These are phyloP conservation scores for Adansonia madagascariensis DNA, from an alignment of 441 rosid species.

Conservation along the genomic window DNA sequence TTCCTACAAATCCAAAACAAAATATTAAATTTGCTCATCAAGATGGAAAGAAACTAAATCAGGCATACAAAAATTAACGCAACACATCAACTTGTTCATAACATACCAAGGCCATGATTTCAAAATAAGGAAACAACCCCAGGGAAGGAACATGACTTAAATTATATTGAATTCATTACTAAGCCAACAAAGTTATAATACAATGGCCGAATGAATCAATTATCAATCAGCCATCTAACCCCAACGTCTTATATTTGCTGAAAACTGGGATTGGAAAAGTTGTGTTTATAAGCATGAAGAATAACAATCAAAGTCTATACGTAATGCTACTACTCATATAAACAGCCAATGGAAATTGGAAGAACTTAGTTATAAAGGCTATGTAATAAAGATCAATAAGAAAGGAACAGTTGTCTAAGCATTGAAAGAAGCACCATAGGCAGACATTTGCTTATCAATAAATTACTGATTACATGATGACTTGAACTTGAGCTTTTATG, in stretches of 20 bases:
- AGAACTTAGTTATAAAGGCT: neutral
- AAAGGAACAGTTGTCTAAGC: neutral
- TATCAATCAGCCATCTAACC: neutral
- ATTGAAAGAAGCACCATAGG: neutral
- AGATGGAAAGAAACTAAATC: neutral
- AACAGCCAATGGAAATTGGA: neutral
- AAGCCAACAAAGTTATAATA: neutral
- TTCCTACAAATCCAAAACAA: conserved; percentile 54
- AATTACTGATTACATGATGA: conserved; percentile 62
- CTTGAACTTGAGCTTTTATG: conserved; percentile 95
- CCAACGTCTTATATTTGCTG: neutral
- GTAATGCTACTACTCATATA: neutral
- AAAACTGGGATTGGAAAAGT: neutral
- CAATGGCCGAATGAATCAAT: neutral
- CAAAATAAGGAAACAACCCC: neutral
- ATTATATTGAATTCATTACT: neutral
- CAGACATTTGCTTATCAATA: conserved; percentile 14
- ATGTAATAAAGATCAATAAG: conserved; percentile 6
- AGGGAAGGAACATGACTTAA: neutral
- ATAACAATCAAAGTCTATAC: neutral
- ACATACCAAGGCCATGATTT: neutral
- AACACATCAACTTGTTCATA: neutral
- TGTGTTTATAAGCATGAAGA: neutral
- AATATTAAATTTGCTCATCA: neutral
- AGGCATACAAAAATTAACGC: neutral